A percentile compares a stretch with the other conserved stretches of the same genome.
Conservation (phyloP, 805 yeast genomes). For the Metschnikowia drakensbergensis region DNA sequence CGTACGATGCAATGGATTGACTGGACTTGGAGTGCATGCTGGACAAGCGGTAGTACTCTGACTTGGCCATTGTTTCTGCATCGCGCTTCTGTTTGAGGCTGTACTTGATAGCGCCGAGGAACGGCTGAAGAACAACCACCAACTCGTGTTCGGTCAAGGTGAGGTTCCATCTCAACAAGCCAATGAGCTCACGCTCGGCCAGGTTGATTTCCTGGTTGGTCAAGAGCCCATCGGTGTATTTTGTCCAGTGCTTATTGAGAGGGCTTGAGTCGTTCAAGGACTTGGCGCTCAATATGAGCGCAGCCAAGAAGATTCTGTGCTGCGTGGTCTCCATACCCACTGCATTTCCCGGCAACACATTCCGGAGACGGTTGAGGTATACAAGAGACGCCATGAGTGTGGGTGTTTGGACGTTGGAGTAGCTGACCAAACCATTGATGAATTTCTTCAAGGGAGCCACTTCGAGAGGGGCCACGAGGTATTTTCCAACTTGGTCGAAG, state of each 20-base stretch:
- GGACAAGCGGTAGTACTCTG: conserved; percentile 20
- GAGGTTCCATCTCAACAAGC: conserved; percentile 82
- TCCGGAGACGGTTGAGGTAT: conserved; percentile 72
- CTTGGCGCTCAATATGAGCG: conserved; percentile 89
- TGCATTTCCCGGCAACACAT: conserved; percentile 79
- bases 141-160: conserved; percentile 69
- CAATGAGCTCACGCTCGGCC: conserved; percentile 84
- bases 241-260: conserved; percentile 93
- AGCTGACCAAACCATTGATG: conserved; percentile 73
- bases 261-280: conserved; percentile 92
- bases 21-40: conserved; percentile 13
- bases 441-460: conserved; percentile 47
- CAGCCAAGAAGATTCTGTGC: conserved; percentile 87
- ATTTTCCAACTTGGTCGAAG: conserved; percentile 13
- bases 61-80: conserved; percentile 13
- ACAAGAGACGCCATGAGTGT: conserved; percentile 91
- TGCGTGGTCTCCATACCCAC: conserved; percentile 90
- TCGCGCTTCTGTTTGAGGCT: conserved; percentile 11
- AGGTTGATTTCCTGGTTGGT: conserved; percentile 77
- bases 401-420: conserved; percentile 91
- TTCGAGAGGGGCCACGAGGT: conserved; percentile 24
- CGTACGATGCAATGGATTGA: conserved; percentile 17
- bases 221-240: conserved; percentile 83
- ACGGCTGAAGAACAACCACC: conserved; percentile 63
- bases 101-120: conserved; percentile 66